These are phyloP conservation scores for Cryptomeria japonica DNA, from an alignment of 75 land plant genomes.

Conservation along the genomic window DNA sequence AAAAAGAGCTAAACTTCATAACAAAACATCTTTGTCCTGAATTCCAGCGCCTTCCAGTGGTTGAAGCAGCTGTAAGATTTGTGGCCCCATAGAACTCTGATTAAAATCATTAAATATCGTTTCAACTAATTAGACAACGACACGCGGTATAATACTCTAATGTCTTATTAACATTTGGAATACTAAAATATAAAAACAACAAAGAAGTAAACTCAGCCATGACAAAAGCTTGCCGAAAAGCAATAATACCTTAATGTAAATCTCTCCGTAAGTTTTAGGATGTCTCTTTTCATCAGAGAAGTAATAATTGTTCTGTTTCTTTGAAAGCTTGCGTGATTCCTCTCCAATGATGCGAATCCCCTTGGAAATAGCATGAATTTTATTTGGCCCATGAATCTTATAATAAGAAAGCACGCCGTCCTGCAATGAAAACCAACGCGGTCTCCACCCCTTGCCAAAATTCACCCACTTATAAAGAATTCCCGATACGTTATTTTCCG, in stretches of 20 bases:
- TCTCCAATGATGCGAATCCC: slow-evolving; percentile 81
- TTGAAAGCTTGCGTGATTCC: slow-evolving; percentile 64
- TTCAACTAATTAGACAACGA: not conserved
- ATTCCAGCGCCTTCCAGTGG: not conserved
- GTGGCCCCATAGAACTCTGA: not conserved
- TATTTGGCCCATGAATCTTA: slow-evolving; percentile 94
- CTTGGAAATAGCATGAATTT: slow-evolving; percentile 58
- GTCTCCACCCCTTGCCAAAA: slow-evolving; percentile 95
- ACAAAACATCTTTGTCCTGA: not conserved
- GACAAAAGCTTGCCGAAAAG: not conserved
- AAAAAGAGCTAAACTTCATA: not conserved
- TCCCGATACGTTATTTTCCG: slow-evolving; percentile 54
- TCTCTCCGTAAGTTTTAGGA: slow-evolving; percentile 30
- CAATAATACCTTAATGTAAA: slow-evolving; percentile 38
- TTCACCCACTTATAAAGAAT: slow-evolving; percentile 97
- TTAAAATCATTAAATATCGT: not conserved
- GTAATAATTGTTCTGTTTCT: slow-evolving; percentile 24
- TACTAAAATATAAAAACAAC: not conserved
- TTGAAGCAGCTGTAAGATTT: not conserved
- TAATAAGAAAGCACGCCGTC: slow-evolving; percentile 98
- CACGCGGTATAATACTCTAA: not conserved
- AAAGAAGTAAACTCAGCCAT: not conserved
- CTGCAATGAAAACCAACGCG: slow-evolving; percentile 92
- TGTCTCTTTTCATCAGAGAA: slow-evolving; percentile 4
- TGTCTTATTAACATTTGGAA: not conserved